Evolutionary conservation across 768 basidiomycete species (phyloP), one percentile per base, ranked within the genome.

Genomic region (Calocera cornea): DNA sequence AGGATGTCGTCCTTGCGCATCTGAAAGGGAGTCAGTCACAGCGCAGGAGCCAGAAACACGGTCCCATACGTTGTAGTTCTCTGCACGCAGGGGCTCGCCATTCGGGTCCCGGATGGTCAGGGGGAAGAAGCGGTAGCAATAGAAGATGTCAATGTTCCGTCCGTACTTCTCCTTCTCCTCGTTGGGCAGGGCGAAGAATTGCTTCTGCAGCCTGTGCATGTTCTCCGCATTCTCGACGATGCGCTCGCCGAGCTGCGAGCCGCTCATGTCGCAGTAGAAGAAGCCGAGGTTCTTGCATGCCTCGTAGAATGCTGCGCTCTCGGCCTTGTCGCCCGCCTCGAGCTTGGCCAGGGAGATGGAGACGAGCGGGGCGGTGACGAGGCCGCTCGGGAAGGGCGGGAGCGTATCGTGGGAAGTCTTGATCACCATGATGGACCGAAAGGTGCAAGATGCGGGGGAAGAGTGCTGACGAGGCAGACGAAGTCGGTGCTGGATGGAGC

Each of bases 1-100:
- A 71, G 67, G 12, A 71, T 68, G 44, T 71, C 71, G 27, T 71
- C 71, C 66, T 71, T 71, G 10, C 66, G 41, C 16, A 71, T 34
- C 71, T 71, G 36, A 31, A 10, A 3, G 44, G 44, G 44, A 24
- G 8, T 47, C 24, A 47, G 44, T 24, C 7, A 60, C 27, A 33
- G 14, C 7, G 19, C 22, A 41, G 14, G n/a, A 64, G 40, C 38
- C 8, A 2, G 16, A n/a, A 47, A 47, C 19, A 19, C 8, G 44
- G 54, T 11, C 14, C 14, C 54, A 22, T 22, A 60, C 54, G 54
- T 60, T 72, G 68, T 72, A 72, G 41, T 67, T 72, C 50, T 70
- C 68, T 16, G 50, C 66, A 12, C 69, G 47, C 3, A 68, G 19
- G 0, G 63, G 50, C 3, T 40, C 54, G 1, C 71, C 71, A 41